Percentiles rank a stretch among this genome's conserved stretches.
These are phyloP conservation scores for Atkinsonella texensis DNA, from an alignment of 2,329 filamentous ascomycete species.

Conservation along the genomic window DNA sequence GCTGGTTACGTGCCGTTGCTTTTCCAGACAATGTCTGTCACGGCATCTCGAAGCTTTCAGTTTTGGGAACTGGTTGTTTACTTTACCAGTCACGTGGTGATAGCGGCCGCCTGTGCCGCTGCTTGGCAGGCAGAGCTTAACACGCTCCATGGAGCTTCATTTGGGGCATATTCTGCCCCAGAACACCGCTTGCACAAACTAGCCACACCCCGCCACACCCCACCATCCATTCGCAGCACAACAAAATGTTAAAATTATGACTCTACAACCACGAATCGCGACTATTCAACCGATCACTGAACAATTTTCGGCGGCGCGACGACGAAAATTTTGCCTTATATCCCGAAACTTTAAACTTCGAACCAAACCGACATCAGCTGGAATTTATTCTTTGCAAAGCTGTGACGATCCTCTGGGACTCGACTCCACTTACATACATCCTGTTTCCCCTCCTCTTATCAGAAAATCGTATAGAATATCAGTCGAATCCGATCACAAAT, in stretches of 20 bases:
- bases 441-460: not conserved
- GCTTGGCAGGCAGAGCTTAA: not conserved
- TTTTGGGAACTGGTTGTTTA: conserved; percentile 21
- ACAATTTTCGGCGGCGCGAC: not conserved
- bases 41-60: not conserved
- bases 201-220: conserved; percentile 29
- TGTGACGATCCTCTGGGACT: conserved; percentile 10
- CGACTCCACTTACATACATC: conserved; percentile 18
- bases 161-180: conserved; percentile 17
- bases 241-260: conserved; percentile 30
- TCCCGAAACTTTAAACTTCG: not conserved
- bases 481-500: conserved; percentile 25
- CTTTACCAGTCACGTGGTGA: conserved; percentile 25
- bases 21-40: not conserved
- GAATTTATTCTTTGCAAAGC: not conserved
- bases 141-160: not conserved
- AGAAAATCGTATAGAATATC: conserved; percentile 13
- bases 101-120: conserved; percentile 5
- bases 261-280: conserved; percentile 2
- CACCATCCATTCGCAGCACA: conserved; percentile 23
- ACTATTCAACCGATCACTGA: not conserved
- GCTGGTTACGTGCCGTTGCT: conserved; percentile 3
- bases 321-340: not conserved
- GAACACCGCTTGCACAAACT: conserved; percentile 15
- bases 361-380: not conserved